Evolutionary conservation across 2,329 filamentous ascomycete species (phyloP), one percentile per base, ranked within the genome.

Genomic region (Teratosphaeriaceae sp.): DNA sequence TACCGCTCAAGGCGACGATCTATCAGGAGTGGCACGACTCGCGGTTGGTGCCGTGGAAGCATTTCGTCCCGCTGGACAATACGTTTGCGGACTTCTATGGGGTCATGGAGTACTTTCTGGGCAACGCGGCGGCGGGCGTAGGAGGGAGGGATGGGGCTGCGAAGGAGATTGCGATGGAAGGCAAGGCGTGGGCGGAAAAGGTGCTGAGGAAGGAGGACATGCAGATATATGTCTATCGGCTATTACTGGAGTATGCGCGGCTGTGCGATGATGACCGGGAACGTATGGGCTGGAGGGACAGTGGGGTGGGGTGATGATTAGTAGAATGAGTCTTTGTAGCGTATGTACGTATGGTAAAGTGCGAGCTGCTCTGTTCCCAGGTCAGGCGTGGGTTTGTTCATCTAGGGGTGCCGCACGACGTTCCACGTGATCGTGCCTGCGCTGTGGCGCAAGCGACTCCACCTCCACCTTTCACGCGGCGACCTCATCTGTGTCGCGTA

Each of bases 11-110:
- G 66, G 78, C 82, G 5, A 88, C 85, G 0, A 69, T 90, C 18
- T 92, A 82, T 65, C 74, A 77, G 16, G 86, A 92, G 61, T 92
- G 85, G 86, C 85, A 89, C 57, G 85, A 89, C 59, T 70, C 51
- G 55, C 70, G 60, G 53, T 69, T 90, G 1, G 69, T 87, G 2
- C 74, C 84, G 0, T 92, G 86, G 85, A 79, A 79, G 55, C 86
- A 92, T 63, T 90, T 86, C 54, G 80, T 88, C 2, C 86, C 86
- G 13, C 80, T 90, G 75, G 83, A 88, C 58, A 84, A 78, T 56
- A 76, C 80, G 1, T 88, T 82, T 55, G 67, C 76, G 26, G 86
- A 89, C 52, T 74, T 84, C 54, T 88, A 80, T 48, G 80, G 77
- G 33, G 80, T 87, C 43, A 73, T 88, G 71, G 78, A 84, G 44